Conservation (phyloP, 176 grass and related monocot species). For the Phoenix dactylifera region DNA sequence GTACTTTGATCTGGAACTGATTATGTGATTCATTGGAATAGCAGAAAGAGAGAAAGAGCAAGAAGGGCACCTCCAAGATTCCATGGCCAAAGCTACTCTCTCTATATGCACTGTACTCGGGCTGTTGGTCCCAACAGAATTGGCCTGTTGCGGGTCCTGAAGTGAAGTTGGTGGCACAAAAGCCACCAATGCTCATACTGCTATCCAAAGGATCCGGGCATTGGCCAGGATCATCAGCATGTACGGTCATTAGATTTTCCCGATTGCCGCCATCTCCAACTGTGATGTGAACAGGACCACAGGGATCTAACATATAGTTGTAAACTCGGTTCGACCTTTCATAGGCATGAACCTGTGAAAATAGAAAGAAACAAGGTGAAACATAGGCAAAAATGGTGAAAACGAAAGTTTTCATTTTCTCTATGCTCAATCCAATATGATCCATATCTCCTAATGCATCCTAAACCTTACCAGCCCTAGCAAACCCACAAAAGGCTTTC, state of each 20-base stretch:
- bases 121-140: constrained; percentile 74
- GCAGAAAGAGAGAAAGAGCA: background rate
- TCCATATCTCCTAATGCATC: no score
- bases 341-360: constrained; percentile 66
- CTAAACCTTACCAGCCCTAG: no score
- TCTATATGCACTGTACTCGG: constrained; percentile 59
- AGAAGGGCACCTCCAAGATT: constrained; percentile 45
- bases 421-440: no score
- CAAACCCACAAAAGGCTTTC: no score
- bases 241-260: constrained; percentile 56
- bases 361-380: no score
- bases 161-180: no score
- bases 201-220: constrained; percentile 39
- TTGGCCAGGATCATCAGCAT: constrained; percentile 48
- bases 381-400: no score
- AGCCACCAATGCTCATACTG: no score
- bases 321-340: constrained; percentile 80
- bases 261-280: constrained; percentile 62
- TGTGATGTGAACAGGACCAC: constrained; percentile 52
- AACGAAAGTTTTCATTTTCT: no score
- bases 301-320: constrained; percentile 53
- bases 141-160: constrained; percentile 44
- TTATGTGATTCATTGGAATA: no score
- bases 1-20: no score
- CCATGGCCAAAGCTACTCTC: constrained; percentile 86